Percentiles rank a stretch among this genome's conserved stretches.
Conservation (phyloP, 257 asterid genomes). For the Mentha longifolia region DNA sequence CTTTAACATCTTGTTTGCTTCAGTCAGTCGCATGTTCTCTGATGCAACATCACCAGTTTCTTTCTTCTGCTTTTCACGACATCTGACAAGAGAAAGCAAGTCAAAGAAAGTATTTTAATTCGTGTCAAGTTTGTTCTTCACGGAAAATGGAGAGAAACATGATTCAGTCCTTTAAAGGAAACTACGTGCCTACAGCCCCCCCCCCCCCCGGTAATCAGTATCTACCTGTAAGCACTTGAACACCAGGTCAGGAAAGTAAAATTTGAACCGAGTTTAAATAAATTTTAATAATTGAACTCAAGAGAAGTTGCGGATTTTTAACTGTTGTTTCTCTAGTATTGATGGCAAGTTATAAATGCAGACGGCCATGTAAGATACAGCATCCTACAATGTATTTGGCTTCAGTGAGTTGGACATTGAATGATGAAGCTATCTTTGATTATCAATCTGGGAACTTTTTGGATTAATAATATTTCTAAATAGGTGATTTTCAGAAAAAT, state of each 20-base stretch:
- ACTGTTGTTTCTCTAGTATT: neutral
- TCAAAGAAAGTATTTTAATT: conserved; percentile 7
- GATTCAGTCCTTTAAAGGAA: conserved; percentile 8
- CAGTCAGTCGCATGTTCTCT: conserved; percentile 40
- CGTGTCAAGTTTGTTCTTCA: conserved; percentile 20
- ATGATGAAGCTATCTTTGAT: neutral
- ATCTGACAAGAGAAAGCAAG: conserved; percentile 35
- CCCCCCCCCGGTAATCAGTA: conserved; percentile 3
- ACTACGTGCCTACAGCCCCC: neutral
- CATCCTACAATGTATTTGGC: conserved; percentile 15
- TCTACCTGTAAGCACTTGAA: neutral
- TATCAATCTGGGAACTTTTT: conserved; percentile 1
- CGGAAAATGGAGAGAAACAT: conserved; percentile 21
- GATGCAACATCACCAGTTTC: conserved; percentile 28
- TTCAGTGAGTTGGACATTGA: neutral
- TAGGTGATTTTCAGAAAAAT: conserved; percentile 6
- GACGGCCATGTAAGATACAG: conserved; percentile 15
- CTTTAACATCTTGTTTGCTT: conserved; percentile 34
- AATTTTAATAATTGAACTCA: neutral
- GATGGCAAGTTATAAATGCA: conserved; percentile 10
- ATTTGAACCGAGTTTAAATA: neutral
- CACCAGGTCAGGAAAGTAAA: neutral
- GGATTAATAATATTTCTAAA: conserved; percentile 5
- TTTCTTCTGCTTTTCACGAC: conserved; percentile 48
- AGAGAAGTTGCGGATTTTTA: neutral